Evolutionary conservation across 75 land plant genomes (phyloP).

Genomic region (Picea sitchensis): DNA sequence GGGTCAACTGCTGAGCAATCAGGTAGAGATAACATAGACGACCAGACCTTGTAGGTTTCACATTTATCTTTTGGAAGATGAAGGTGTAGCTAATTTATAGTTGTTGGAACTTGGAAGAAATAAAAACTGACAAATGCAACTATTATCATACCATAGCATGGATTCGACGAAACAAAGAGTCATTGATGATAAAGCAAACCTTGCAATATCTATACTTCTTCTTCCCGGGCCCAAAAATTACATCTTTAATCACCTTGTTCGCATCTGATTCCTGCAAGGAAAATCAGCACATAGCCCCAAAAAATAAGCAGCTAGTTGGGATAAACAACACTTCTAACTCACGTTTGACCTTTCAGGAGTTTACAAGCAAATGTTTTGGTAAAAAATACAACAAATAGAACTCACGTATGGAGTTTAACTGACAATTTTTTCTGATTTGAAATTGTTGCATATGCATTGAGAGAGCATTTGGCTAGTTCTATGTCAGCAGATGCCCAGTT

Average conservation of each 20-base stretch:
- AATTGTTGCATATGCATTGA: neutral
- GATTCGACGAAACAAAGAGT: neutral
- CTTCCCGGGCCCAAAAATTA: conserved; percentile 71
- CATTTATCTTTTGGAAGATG: no score
- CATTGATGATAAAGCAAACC: conserved; percentile 34
- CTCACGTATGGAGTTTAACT: neutral
- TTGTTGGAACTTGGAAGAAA: no score
- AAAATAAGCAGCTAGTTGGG: conserved; percentile 3
- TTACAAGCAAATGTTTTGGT: no score
- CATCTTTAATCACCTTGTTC: conserved; percentile 71
- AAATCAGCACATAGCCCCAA: neutral
- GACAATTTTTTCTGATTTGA: neutral
- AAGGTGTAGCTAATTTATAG: no score
- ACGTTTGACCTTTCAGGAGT: neutral
- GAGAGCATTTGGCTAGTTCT: neutral
- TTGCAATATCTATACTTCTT: conserved; percentile 87
- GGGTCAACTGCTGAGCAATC: no score
- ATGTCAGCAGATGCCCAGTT: no score
- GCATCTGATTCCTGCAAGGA: conserved; percentile 80
- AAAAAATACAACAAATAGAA: neutral
- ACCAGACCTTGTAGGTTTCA: no score
- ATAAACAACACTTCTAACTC: neutral
- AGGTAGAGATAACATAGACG: no score
- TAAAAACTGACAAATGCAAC: neutral
- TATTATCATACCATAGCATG: neutral